Evolutionary conservation across 257 asterid genomes (phyloP).

Genomic region (Solanum infundibuliforme): DNA sequence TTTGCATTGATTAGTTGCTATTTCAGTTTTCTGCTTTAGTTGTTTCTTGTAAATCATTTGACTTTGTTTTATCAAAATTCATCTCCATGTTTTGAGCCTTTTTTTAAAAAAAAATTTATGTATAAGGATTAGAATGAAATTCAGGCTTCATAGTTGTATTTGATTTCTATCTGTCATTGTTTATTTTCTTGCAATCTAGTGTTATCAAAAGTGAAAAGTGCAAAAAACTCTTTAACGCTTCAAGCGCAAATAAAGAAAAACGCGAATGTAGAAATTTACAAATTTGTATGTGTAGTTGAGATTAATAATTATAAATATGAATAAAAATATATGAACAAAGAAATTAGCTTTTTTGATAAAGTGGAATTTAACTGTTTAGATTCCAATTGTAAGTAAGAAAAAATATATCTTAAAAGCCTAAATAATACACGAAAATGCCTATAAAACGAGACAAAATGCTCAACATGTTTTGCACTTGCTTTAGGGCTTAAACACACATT

Average conservation of each 20-base stretch:
- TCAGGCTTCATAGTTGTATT: neutral
- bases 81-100: neutral
- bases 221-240: neutral
- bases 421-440: neutral
- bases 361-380: neutral
- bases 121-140: neutral
- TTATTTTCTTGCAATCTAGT: neutral
- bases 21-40: neutral
- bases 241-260: neutral
- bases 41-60: neutral
- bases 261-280: no score
- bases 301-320: neutral
- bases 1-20: neutral
- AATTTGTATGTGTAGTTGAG: neutral
- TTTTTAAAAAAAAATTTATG: neutral
- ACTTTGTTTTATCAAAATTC: neutral
- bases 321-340: neutral
- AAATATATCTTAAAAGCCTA: neutral
- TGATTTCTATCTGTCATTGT: neutral
- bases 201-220: neutral
- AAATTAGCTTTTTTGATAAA: neutral
- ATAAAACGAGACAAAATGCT: neutral
- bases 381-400: neutral
- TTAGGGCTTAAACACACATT: neutral
- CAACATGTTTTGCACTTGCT: neutral